These are phyloP conservation scores for Sphaerostilbella broomeana DNA, from an alignment of 2,329 filamentous ascomycete genomes.

Conservation along the genomic window DNA sequence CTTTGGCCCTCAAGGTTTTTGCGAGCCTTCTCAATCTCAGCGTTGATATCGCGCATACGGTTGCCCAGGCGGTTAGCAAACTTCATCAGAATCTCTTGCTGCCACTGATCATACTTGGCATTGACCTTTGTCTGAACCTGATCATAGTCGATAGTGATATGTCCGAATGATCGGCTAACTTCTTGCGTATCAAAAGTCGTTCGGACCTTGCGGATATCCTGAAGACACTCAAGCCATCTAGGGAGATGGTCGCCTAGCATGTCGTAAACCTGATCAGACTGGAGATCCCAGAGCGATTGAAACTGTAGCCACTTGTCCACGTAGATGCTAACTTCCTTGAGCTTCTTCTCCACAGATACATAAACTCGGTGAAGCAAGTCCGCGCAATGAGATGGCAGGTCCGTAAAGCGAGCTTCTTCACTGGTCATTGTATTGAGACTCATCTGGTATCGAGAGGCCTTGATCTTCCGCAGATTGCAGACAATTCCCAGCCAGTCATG, in stretches of 20 bases:
- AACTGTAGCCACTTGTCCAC: slow-evolving; percentile 99
- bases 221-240: slow-evolving; percentile 89
- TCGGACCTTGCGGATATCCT: slow-evolving; percentile 91
- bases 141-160: slow-evolving; percentile 93
- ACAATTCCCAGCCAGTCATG: slow-evolving; percentile 91
- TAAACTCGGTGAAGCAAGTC: slow-evolving; percentile 75
- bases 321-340: slow-evolving; percentile 73
- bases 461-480: slow-evolving; percentile 88
- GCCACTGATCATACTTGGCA: slow-evolving; percentile 99
- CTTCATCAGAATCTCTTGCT: slow-evolving; percentile 91
- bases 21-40: slow-evolving; percentile 84
- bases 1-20: slow-evolving; percentile 87
- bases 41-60: slow-evolving; percentile 86
- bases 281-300: slow-evolving; percentile 95
- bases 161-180: slow-evolving; percentile 85
- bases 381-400: slow-evolving; percentile 78
- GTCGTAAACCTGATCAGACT: slow-evolving; percentile 92
- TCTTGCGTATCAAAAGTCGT: slow-evolving; percentile 97
- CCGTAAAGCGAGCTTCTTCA: slow-evolving; percentile 67
- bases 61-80: slow-evolving; percentile 84
- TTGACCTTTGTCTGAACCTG: slow-evolving; percentile 99
- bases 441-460: slow-evolving; percentile 93
- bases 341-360: slow-evolving; percentile 71
- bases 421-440: slow-evolving; percentile 62
- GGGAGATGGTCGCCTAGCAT: slow-evolving; percentile 84